Conservation (phyloP, 495 filamentous ascomycete genomes). For the Penicillium desertorum region DNA sequence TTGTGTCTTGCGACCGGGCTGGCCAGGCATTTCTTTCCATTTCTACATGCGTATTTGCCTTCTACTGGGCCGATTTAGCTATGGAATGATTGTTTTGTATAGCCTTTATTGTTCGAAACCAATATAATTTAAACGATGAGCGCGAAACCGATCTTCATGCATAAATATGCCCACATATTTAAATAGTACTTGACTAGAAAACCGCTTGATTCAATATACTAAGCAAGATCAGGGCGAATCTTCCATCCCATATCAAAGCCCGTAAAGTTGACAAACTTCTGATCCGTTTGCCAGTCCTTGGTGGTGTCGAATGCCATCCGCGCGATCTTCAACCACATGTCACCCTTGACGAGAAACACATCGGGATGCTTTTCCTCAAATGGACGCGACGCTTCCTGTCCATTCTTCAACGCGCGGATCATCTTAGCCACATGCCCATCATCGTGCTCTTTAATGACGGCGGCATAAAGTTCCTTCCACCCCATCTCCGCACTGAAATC, state of each 20-base stretch:
- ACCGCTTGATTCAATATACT: too few relatives aligned
- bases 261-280: too few relatives aligned
- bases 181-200: too few relatives aligned
- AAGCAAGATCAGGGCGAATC: too few relatives aligned
- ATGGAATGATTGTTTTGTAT: too few relatives aligned
- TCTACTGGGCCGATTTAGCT: too few relatives aligned
- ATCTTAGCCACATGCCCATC: slow-evolving; percentile 44
- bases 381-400: slow-evolving; percentile 21
- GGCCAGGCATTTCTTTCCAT: slow-evolving; percentile 39
- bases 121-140: too few relatives aligned
- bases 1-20: slow-evolving; percentile 22
- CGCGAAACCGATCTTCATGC: too few relatives aligned
- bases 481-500: slow-evolving; percentile 10
- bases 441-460: slow-evolving; percentile 16
- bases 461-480: slow-evolving; percentile 25
- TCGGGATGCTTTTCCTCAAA: slow-evolving; percentile 23
- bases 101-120: too few relatives aligned
- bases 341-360: slow-evolving; percentile 32
- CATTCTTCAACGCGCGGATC: slow-evolving; percentile 36
- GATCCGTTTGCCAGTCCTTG: too few relatives aligned
- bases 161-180: too few relatives aligned
- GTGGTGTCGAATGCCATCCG: background rate
- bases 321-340: slow-evolving; percentile 35
- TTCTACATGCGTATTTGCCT: slow-evolving; percentile 33
- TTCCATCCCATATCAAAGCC: too few relatives aligned